Base-by-base conservation (phyloP, 495 filamentous ascomycete species). In the Aspergillus mulundensis region DNA sequence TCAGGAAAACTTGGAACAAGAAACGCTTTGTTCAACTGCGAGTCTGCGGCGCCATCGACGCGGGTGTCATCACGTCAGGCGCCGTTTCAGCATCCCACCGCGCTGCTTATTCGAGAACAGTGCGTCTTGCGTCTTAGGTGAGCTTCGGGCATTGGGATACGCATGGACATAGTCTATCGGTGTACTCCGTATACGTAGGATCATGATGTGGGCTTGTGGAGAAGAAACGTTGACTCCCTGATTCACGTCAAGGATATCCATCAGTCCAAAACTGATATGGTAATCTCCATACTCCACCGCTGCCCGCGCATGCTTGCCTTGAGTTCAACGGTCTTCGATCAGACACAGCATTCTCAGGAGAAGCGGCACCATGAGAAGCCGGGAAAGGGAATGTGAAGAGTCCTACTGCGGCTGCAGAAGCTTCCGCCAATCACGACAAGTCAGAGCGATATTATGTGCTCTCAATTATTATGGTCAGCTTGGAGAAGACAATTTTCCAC, bases 251-350 rank as follows among this genome's bases (percentile, higher is more conserved):
- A 40, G 38, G 38, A 40, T 18, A 40, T 15, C 38, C 32, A 36
- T 11, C 32, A 2, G 32, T 34, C 25, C 4, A 40, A 38, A 40
- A 21, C 48, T 18, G 38, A 40, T 40, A 14, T 50, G 48, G 34
- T 8, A 50, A 39, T 50, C 48, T 40, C 34, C 48, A 50, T 50
- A 39, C 32, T 40, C 32, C 48, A 40, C 48, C 48, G 14, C 47
- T 50, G 38, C 48, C 48, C 48, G 48, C 48, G 40, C 14, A 50
- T 50, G 38, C 23, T 25, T 50, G 11, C 14, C 15, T 40, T 18
- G 38, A 16, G 15, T 10, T 40, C 38, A 16, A 40, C 38, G 21
- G 21, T 50, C 20, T 50, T 38, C 1, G 23, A 15, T 36, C 32
- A 36, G 32, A 36, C 32, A 11, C 32, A 14, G 32, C 32, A 36